phyloP scores from a whole-genome alignment of 192 early-diverging fungal species.

The Umbelopsis isabellina region DNA sequence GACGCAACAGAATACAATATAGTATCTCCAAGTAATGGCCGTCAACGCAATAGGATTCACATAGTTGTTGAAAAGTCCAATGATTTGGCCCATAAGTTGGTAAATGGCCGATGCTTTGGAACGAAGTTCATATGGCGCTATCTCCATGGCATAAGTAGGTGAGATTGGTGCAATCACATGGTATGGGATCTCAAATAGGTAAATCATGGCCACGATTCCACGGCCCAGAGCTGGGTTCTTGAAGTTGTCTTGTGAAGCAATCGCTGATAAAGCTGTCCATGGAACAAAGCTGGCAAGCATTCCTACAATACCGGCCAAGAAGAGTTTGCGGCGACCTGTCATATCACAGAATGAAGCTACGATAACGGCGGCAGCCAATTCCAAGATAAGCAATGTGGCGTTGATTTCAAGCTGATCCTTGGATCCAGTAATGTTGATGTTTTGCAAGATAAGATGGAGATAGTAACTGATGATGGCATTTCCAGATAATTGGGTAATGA shows the following conservation, averaged over 20 bases:
- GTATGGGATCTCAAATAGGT: slow-evolving; percentile 15
- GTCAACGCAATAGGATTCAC: slow-evolving; percentile 27
- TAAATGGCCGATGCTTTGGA: slow-evolving; percentile 19
- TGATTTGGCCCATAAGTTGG: slow-evolving; percentile 13
- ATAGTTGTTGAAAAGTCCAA: slow-evolving; percentile 25
- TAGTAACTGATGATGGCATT: slow-evolving; percentile 24
- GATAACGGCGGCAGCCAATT: slow-evolving; percentile 13
- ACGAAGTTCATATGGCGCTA: slow-evolving; percentile 18
- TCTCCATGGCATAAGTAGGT: slow-evolving; percentile 10
- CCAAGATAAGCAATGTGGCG: neutral
- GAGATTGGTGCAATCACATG: slow-evolving; percentile 12
- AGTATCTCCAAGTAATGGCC: slow-evolving; percentile 28
- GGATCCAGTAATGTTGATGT: slow-evolving; percentile 17
- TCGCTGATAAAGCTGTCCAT: slow-evolving; percentile 24
- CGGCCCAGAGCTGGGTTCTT: neutral
- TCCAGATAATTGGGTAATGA: slow-evolving; percentile 29
- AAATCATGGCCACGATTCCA: slow-evolving; percentile 26
- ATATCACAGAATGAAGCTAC: slow-evolving; percentile 6
- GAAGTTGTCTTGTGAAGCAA: neutral
- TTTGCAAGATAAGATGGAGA: slow-evolving; percentile 15
- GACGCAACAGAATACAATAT: slow-evolving; percentile 19
- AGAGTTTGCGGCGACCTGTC: slow-evolving; percentile 21
- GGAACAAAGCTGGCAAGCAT: slow-evolving; percentile 18
- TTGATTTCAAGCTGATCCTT: slow-evolving; percentile 27
- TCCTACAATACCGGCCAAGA: slow-evolving; percentile 8